Conservation (phyloP, 2,329 filamentous ascomycete species). For the Neonectria punicea region DNA sequence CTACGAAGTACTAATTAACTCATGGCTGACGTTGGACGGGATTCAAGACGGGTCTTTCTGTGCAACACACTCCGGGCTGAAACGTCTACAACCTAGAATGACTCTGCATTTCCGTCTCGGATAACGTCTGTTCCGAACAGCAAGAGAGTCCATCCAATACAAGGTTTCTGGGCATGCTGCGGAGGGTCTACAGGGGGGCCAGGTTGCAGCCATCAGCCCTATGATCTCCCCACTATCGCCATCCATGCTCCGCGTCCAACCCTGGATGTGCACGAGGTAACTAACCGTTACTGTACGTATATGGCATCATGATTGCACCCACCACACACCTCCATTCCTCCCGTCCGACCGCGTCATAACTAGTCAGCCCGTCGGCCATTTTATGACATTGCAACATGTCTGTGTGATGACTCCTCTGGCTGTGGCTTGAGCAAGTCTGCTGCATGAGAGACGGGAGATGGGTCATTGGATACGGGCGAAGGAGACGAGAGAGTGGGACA, state of each 20-base stretch:
- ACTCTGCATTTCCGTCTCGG: neutral
- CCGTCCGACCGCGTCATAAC: neutral
- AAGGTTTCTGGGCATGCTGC: neutral
- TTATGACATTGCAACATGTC: neutral
- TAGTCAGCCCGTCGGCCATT: neutral
- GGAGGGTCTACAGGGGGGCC: too few relatives aligned
- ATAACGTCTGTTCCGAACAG: neutral
- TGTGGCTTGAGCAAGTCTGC: too few relatives aligned
- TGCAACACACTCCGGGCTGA: neutral
- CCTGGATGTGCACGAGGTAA: neutral
- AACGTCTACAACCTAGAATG: neutral
- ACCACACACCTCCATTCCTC: neutral
- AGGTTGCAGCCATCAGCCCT: conserved; percentile 16
- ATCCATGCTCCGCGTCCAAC: neutral
- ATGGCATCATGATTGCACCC: conserved; percentile 7
- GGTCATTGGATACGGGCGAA: neutral
- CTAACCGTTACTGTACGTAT: neutral
- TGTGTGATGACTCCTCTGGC: neutral
- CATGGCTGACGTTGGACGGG: conserved; percentile 19
- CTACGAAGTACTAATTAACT: too few relatives aligned
- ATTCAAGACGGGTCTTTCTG: neutral
- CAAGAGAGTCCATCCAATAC: neutral
- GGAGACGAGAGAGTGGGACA: neutral
- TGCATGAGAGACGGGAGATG: neutral
- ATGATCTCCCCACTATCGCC: neutral